phyloP scores from a whole-genome alignment of 345 rosid species.

The Passiflora organensis region DNA sequence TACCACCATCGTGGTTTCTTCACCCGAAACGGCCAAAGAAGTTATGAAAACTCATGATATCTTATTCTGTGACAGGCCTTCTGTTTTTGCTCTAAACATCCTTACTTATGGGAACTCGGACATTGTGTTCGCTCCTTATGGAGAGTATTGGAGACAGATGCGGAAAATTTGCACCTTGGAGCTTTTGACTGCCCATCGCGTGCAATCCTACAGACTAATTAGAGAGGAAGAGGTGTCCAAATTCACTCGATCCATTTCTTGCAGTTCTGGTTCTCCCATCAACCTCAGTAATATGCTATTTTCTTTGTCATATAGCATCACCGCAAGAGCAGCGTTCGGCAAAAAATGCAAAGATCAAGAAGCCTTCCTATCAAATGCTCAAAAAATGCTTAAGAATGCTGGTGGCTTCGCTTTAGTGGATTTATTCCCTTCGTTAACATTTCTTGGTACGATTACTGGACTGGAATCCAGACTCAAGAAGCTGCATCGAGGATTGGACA shows the following conservation, averaged over 20 bases:
- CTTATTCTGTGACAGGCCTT: neutral
- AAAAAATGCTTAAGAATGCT: neutral
- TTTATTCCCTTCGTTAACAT: neutral
- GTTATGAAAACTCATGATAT: neutral
- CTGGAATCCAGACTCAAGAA: neutral
- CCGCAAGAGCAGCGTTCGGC: neutral
- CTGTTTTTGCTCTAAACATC: neutral
- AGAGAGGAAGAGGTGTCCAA: neutral
- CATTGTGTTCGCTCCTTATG: neutral
- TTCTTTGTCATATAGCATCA: neutral
- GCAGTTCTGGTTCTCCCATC: neutral
- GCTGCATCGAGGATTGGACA: neutral
- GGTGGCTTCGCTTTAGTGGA: slow-evolving; percentile 11
- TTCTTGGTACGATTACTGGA: neutral
- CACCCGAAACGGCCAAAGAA: neutral
- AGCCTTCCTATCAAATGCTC: neutral
- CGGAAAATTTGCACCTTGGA: neutral
- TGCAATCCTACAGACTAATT: neutral
- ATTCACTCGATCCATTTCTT: neutral
- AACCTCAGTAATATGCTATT: neutral
- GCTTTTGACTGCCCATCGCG: neutral
- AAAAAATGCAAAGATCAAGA: neutral
- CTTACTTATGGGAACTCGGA: neutral
- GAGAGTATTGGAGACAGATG: neutral
- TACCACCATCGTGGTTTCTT: neutral